These are phyloP conservation scores for Mrakia frigida DNA, from an alignment of 768 basidiomycete species.

Conservation along the genomic window DNA sequence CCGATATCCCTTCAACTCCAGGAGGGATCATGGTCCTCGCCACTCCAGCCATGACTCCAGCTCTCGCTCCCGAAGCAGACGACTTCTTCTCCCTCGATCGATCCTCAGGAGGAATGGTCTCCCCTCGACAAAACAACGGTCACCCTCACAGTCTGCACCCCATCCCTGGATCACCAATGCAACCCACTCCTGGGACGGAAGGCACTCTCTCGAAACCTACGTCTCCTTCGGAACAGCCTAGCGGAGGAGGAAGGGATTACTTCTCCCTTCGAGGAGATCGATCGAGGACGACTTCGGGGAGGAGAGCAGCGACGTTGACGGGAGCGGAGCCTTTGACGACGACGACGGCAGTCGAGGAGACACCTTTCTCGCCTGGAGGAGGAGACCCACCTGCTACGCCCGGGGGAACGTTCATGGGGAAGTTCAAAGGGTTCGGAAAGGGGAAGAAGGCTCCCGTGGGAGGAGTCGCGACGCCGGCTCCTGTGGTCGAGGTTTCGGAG, in stretches of 20 bases:
- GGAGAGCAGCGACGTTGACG: conserved; percentile 18
- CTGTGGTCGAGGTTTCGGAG: conserved; percentile 36
- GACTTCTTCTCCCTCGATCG: conserved; percentile 26
- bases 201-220: neutral
- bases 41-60: conserved; percentile 64
- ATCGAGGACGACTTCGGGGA: conserved; percentile 19
- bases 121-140: neutral
- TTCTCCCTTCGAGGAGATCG: conserved; percentile 18
- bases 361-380: neutral
- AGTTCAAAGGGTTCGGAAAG: conserved; percentile 70
- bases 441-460: conserved; percentile 45
- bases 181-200: neutral
- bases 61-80: conserved; percentile 51
- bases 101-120: neutral
- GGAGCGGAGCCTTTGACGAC: conserved; percentile 24
- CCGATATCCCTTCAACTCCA: conserved; percentile 27
- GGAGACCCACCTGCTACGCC: conserved; percentile 37
- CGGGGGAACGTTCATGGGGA: conserved; percentile 65
- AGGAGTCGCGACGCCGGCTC: conserved; percentile 40
- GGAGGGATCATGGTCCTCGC: conserved; percentile 49
- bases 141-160: neutral
- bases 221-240: neutral
- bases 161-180: conserved; percentile 10
- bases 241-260: conserved; percentile 5
- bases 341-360: neutral